Conservation (phyloP, 768 basidiomycete species). For the Boletus coccyginus region DNA sequence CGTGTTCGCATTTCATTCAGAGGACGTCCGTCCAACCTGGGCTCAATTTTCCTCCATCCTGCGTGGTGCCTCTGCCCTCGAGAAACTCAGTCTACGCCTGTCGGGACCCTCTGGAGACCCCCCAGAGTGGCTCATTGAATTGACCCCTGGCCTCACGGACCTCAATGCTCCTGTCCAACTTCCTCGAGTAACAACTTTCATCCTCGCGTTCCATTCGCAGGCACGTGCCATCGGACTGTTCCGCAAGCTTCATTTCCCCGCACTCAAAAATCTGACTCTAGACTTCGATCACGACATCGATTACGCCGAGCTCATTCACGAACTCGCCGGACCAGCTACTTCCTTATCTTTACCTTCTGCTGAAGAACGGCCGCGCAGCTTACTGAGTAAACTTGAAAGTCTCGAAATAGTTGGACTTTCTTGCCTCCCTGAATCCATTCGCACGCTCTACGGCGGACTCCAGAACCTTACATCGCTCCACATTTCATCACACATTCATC, state of each 20-base stretch:
- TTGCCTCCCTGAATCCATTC: slow-evolving; percentile 38
- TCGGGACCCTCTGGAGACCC: slow-evolving; percentile 55
- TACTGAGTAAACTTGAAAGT: slow-evolving; percentile 45
- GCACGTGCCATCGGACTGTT: slow-evolving; percentile 36
- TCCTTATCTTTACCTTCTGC: slow-evolving; percentile 32
- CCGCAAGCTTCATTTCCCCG: slow-evolving; percentile 31
- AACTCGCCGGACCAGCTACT: slow-evolving; percentile 33
- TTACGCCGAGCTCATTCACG: slow-evolving; percentile 45
- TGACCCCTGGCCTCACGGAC: slow-evolving; percentile 16
- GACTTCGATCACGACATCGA: slow-evolving; percentile 53
- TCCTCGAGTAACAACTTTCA: slow-evolving; percentile 29
- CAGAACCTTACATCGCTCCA: slow-evolving; percentile 43
- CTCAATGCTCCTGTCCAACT: slow-evolving; percentile 32
- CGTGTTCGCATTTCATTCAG: slow-evolving; percentile 60
- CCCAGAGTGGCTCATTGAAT: slow-evolving; percentile 34
- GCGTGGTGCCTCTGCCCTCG: too few species aligned
- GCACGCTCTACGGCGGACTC: slow-evolving; percentile 43
- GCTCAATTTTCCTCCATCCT: too few species aligned
- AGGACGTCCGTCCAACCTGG: slow-evolving; percentile 54
- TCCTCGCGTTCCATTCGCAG: slow-evolving; percentile 51
- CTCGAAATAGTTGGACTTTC: slow-evolving; percentile 53
- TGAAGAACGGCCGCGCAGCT: slow-evolving; percentile 33
- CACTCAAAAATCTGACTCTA: slow-evolving; percentile 38
- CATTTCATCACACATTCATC: slow-evolving; percentile 34
- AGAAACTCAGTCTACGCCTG: slow-evolving; percentile 46